phyloP scores from a whole-genome alignment of 2,329 filamentous ascomycete genomes.

The Claviceps sp. region DNA sequence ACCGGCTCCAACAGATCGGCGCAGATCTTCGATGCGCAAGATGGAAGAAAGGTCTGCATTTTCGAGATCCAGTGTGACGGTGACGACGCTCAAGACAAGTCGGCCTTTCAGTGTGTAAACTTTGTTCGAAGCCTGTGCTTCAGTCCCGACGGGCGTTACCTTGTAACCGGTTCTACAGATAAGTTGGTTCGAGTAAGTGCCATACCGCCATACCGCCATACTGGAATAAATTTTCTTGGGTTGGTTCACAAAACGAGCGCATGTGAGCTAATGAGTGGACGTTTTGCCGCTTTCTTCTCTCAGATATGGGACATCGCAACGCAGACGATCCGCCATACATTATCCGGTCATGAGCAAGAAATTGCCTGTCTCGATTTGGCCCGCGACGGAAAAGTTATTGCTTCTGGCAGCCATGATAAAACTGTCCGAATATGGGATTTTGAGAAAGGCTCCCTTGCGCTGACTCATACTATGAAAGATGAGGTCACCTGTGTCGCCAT shows the following conservation, averaged over 20 bases:
- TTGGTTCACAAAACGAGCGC: too few relatives aligned
- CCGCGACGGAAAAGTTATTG: slow-evolving; percentile 83
- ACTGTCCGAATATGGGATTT: slow-evolving; percentile 96
- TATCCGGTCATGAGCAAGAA: slow-evolving; percentile 94
- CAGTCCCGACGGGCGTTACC: slow-evolving; percentile 85
- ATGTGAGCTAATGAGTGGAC: slow-evolving; percentile 7
- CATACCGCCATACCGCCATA: background rate
- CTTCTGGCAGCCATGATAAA: slow-evolving; percentile 86
- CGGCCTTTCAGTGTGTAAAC: slow-evolving; percentile 87
- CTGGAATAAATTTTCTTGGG: too few relatives aligned
- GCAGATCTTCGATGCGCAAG: slow-evolving; percentile 93
- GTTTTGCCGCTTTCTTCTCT: slow-evolving; percentile 1
- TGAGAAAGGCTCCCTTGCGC: slow-evolving; percentile 64
- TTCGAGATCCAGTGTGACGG: slow-evolving; percentile 53
- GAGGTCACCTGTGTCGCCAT: slow-evolving; percentile 96
- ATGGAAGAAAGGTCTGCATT: slow-evolving; percentile 76
- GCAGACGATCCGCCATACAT: slow-evolving; percentile 78
- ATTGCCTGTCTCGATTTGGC: slow-evolving; percentile 96
- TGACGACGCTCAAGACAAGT: slow-evolving; percentile 58
- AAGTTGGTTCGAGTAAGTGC: slow-evolving; percentile 83
- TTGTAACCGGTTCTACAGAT: slow-evolving; percentile 93
- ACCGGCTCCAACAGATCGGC: slow-evolving; percentile 97
- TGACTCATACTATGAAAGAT: slow-evolving; percentile 85
- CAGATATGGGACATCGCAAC: slow-evolving; percentile 89
- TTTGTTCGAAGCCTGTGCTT: slow-evolving; percentile 98